These are phyloP conservation scores for Saturnispora zaruensis DNA, from an alignment of 805 yeast genomes.

Conservation along the genomic window DNA sequence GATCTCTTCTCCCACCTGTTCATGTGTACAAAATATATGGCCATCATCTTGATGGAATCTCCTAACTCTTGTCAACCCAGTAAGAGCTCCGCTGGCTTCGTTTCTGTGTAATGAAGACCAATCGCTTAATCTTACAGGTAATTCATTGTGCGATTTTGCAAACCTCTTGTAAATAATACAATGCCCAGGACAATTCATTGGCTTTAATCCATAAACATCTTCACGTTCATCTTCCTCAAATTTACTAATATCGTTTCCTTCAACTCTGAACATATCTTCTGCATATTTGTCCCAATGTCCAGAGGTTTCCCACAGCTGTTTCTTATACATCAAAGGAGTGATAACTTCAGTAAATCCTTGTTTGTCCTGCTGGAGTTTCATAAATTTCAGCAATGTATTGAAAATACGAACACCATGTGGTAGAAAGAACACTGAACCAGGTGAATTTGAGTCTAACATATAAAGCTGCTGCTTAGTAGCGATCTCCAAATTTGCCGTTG, in stretches of 20 bases:
- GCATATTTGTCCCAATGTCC: conserved; percentile 96
- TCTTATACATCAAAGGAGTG: conserved; percentile 82
- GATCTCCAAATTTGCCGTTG: conserved; percentile 33
- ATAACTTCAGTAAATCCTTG: conserved; percentile 89
- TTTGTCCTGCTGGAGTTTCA: conserved; percentile 73
- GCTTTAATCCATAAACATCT: conserved; percentile 68
- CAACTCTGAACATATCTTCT: conserved; percentile 89
- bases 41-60: conserved; percentile 98
- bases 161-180: conserved; percentile 71
- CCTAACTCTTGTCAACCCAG: conserved; percentile 88
- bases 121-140: conserved; percentile 81
- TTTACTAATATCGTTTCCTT: conserved; percentile 39
- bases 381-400: conserved; percentile 68
- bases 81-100: conserved; percentile 88
- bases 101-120: conserved; percentile 90
- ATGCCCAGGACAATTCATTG: conserved; percentile 45
- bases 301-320: conserved; percentile 76
- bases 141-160: conserved; percentile 74
- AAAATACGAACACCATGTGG: conserved; percentile 90
- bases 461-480: conserved; percentile 68
- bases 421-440: conserved; percentile 85
- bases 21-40: conserved; percentile 80
- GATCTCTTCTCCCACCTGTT: conserved; percentile 72
- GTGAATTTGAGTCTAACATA: conserved; percentile 72
- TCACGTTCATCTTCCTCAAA: conserved; percentile 31